These are phyloP conservation scores for Pythium dissimile DNA, from an alignment of 352 stramenopile genomes.

Conservation along the genomic window DNA sequence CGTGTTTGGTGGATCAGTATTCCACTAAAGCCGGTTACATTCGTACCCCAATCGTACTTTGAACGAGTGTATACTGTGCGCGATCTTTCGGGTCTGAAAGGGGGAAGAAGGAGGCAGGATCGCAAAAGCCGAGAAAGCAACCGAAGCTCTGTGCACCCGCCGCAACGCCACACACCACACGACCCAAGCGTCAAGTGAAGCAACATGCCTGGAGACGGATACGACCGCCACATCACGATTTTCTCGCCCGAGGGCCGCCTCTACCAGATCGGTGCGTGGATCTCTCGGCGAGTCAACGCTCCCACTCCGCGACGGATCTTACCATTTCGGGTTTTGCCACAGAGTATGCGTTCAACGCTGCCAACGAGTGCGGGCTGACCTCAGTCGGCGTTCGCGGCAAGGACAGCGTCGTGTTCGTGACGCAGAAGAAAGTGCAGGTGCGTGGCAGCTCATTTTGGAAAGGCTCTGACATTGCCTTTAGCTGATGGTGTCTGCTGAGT, in stretches of 20 bases:
- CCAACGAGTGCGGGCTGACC: constrained; percentile 91
- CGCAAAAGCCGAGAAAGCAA: constrained; percentile 5
- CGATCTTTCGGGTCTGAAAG: constrained; percentile 20
- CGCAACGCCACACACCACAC: neutral
- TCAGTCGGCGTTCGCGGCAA: constrained; percentile 94
- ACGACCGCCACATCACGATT: constrained; percentile 96
- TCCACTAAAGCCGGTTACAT: constrained; percentile 4
- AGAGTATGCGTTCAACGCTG: constrained; percentile 99
- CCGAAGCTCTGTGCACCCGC: neutral
- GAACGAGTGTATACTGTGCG: neutral
- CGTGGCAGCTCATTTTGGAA: too few relatives aligned
- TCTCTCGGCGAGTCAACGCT: neutral
- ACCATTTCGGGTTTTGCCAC: neutral
- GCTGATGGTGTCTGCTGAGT: too few relatives aligned
- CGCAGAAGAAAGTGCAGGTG: constrained; percentile 98
- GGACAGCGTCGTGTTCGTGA: constrained; percentile 94
- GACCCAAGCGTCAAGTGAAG: constrained; percentile 6
- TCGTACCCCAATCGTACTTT: constrained; percentile 16
- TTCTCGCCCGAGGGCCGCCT: constrained; percentile 98
- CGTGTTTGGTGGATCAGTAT: too few relatives aligned
- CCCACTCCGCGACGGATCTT: neutral
- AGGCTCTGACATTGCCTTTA: too few relatives aligned
- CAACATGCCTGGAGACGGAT: constrained; percentile 88
- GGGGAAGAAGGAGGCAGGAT: constrained; percentile 26
- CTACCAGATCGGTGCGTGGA: constrained; percentile 94